phyloP scores from a whole-genome alignment of 805 yeast genomes.

The Myxozyma neglecta region DNA sequence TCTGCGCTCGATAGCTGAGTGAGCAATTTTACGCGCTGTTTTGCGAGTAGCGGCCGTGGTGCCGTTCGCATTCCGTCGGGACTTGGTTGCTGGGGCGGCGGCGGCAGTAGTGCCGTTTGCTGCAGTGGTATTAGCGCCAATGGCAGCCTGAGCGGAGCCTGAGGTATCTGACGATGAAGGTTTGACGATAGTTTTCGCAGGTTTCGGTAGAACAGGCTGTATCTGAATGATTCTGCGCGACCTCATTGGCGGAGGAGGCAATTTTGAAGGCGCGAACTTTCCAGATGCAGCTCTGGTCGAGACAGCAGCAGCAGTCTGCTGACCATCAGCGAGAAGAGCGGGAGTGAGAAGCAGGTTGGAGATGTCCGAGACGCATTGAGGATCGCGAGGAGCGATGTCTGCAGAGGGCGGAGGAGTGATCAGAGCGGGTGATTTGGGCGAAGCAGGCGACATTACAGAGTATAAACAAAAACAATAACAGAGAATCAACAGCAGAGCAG shows the following conservation, averaged over 20 bases:
- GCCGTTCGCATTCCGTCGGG: constrained; percentile 12
- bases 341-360: constrained; percentile 25
- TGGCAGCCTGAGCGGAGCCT: background rate
- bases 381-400: constrained; percentile 28
- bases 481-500: background rate
- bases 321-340: constrained; percentile 6
- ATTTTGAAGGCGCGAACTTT: constrained; percentile 9
- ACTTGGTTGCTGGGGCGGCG: constrained; percentile 2
- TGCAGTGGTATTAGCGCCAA: background rate
- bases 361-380: constrained; percentile 13
- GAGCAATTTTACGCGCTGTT: constrained; percentile 57
- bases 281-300: background rate
- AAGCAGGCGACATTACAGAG: background rate
- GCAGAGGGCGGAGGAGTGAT: constrained; percentile 33
- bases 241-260: constrained; percentile 32
- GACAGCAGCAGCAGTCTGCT: background rate
- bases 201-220: constrained; percentile 30
- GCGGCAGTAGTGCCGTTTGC: background rate
- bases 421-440: constrained; percentile 6
- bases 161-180: background rate
- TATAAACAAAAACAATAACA: background rate
- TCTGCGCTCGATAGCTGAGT: constrained; percentile 76
- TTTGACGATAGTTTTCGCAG: constrained; percentile 8
- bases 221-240: constrained; percentile 31
- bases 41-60: constrained; percentile 35